Evolutionary conservation across 2,329 filamentous ascomycete species (phyloP), one percentile per base, ranked within the genome.

Genomic region (Venturiaceae sp.): DNA sequence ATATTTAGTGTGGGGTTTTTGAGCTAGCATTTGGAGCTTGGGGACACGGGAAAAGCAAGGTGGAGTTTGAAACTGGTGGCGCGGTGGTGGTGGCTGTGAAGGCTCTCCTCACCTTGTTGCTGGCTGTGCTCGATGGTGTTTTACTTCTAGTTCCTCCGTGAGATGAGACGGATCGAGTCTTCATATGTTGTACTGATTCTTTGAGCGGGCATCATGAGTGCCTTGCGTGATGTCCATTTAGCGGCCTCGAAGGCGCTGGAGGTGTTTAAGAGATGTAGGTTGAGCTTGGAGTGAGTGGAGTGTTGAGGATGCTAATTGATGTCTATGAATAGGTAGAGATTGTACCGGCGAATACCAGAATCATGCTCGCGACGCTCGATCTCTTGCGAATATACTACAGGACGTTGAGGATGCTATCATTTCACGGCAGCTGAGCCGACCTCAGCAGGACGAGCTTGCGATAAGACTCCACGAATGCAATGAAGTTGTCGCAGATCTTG

Each of bases 361-460:
- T 5, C 58, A 69, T 4, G 64, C 66, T 2, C 62, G 52, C 19
- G 63, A 69, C 60, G 62, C 66, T 23, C 65, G 67, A 9, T 62
- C 61, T 46, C 63, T 69, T 8, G 63, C 63, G 8, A 68, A 68
- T 46, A 55, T 67, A 8, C 62, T 68, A 6, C 63, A 67, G 34
- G 67, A 68, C 53, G 63, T 69, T 28, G 62, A 63, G 32, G 66
- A 69, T 62, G 67, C 66, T 46, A 64, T 65, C 41, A 61, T 64
- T n/a, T 26, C 47, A 33, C 16, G 53, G 3, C 65, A 63, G 58
- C 65, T 70, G 23, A 63, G 63, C 9, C 28, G 56, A 6, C 57
- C 46, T 32, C 67, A 66, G 53, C 61, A 60, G 21, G 55, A 63
- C 28, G 63, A 66, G 53, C 44, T 57, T 5, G 44, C n/a, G 14